Evolutionary conservation across 179 eudicot genomes (phyloP).

Genomic region (Silene coronaria): DNA sequence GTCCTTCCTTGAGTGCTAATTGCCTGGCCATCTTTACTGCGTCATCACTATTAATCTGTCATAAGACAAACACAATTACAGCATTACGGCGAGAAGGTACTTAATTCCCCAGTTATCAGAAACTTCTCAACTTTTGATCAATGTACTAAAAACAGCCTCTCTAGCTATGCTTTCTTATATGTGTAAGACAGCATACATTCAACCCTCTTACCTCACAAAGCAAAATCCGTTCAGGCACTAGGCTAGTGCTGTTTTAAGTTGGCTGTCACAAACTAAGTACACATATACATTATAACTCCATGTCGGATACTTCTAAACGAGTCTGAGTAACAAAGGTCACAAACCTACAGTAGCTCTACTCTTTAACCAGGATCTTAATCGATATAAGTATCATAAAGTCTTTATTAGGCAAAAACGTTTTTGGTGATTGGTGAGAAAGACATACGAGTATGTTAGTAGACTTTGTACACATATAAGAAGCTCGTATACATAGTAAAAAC

Average conservation of each 20-base stretch:
- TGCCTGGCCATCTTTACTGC: constrained; percentile 81
- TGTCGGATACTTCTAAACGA: too few species aligned
- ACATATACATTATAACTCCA: too few species aligned
- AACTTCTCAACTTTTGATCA: not conserved
- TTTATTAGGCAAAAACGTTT: not conserved
- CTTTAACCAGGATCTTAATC: too few species aligned
- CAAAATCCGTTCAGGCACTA: too few species aligned
- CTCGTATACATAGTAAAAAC: not conserved
- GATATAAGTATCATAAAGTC: not conserved
- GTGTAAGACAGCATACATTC: not conserved
- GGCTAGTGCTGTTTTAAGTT: too few species aligned
- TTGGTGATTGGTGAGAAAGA: not conserved
- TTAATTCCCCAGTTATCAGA: not conserved
- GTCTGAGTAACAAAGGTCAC: too few species aligned
- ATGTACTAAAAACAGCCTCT: not conserved
- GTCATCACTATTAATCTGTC: constrained; percentile 73
- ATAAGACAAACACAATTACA: not conserved
- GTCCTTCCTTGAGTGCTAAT: constrained; percentile 88
- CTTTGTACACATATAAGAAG: not conserved
- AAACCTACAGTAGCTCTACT: too few species aligned
- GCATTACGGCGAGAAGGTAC: not conserved
- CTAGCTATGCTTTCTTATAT: not conserved
- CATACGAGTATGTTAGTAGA: not conserved
- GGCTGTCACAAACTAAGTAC: too few species aligned
- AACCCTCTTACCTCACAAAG: not conserved